A percentile compares a stretch with the other conserved stretches of the same genome.
phyloP scores from a whole-genome alignment of 2,329 filamentous ascomycete species.

The Ciborinia camelliae region DNA sequence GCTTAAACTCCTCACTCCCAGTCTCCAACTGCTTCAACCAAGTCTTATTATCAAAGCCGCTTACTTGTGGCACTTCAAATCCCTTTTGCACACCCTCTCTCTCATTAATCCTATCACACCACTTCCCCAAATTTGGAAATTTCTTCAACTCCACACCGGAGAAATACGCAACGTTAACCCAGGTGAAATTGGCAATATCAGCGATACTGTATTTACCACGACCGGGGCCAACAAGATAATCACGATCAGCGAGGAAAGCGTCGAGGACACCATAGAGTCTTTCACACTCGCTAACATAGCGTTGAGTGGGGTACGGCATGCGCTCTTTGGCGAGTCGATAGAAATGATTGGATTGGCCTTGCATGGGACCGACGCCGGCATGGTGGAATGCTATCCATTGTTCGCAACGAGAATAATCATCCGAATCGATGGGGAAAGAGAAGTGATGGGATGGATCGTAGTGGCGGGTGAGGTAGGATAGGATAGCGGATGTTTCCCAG shows the following conservation, averaged over 20 bases:
- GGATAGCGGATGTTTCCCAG: slow-evolving; percentile 72
- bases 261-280: slow-evolving; percentile 72
- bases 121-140: slow-evolving; percentile 64
- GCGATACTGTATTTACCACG: slow-evolving; percentile 60
- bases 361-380: slow-evolving; percentile 12
- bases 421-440: slow-evolving; percentile 51
- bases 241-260: slow-evolving; percentile 53
- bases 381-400: slow-evolving; percentile 64
- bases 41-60: slow-evolving; percentile 42
- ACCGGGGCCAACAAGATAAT: slow-evolving; percentile 53
- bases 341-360: slow-evolving; percentile 62
- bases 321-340: slow-evolving; percentile 62
- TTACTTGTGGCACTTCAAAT: slow-evolving; percentile 53
- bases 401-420: slow-evolving; percentile 46
- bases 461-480: slow-evolving; percentile 68
- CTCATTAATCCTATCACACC: slow-evolving; percentile 60
- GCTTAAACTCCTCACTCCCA: slow-evolving; percentile 46
- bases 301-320: slow-evolving; percentile 67
- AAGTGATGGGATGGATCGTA: slow-evolving; percentile 69
- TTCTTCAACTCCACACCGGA: slow-evolving; percentile 60
- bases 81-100: slow-evolving; percentile 63
- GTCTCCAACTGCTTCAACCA: slow-evolving; percentile 44
- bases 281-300: slow-evolving; percentile 72
- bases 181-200: slow-evolving; percentile 70
- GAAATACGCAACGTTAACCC: slow-evolving; percentile 59